phyloP scores from a whole-genome alignment of 106 monocot species.

The Iris macrosiphon region DNA sequence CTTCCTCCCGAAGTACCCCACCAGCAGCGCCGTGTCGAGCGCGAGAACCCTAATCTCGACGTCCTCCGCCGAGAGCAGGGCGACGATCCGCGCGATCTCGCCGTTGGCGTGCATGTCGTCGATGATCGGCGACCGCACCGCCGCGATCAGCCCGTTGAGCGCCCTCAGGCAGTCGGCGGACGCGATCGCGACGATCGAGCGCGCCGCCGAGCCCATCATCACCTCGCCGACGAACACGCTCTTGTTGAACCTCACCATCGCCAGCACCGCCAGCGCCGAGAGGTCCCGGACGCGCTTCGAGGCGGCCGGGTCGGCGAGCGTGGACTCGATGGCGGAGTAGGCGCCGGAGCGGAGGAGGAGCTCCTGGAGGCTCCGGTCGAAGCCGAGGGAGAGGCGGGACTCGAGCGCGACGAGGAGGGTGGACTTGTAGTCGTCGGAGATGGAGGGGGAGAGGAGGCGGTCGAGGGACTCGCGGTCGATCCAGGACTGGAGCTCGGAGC shows the following conservation, averaged over 20 bases:
- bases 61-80: constrained; percentile 20
- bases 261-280: constrained; percentile 35
- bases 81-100: constrained; percentile 35
- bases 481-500: constrained; percentile 67
- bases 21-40: constrained; percentile 31
- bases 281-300: constrained; percentile 35
- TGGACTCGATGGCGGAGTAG: constrained; percentile 43
- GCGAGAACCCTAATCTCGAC: constrained; percentile 21
- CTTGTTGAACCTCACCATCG: constrained; percentile 79
- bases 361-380: constrained; percentile 35
- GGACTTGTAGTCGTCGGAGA: constrained; percentile 13
- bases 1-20: constrained; percentile 59
- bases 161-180: constrained; percentile 29
- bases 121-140: constrained; percentile 54
- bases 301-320: constrained; percentile 16
- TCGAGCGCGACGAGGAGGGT: constrained; percentile 23
- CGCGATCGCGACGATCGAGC: constrained; percentile 25
- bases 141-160: constrained; percentile 33
- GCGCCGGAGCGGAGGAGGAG: constrained; percentile 26
- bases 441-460: constrained; percentile 29
- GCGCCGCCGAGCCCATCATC: constrained; percentile 40
- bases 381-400: constrained; percentile 33
- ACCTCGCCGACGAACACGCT: constrained; percentile 72
- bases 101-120: constrained; percentile 56
- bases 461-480: constrained; percentile 51